Percentiles rank a stretch among this genome's conserved stretches.
Conservation (phyloP, 208 protist species). For the Leptomonas pyrrhocoris region DNA sequence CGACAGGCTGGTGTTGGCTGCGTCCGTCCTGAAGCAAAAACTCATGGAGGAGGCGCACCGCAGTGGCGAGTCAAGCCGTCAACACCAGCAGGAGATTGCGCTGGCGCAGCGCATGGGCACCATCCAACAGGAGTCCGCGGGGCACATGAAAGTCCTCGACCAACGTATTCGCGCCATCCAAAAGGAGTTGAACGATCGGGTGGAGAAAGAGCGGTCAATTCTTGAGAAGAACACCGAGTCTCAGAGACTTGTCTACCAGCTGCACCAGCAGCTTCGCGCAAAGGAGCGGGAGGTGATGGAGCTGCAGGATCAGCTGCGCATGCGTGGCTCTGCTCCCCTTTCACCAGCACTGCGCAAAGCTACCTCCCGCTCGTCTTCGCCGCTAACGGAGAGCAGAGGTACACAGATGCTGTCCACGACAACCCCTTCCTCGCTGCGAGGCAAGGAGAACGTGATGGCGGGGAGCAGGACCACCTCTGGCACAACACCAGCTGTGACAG, state of each 20-base stretch:
- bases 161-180: constrained; percentile 73
- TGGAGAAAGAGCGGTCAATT: constrained; percentile 66
- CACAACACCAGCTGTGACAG: neutral
- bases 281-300: constrained; percentile 76
- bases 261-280: constrained; percentile 69
- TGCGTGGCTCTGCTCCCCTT: neutral
- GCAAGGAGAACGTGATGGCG: constrained; percentile 6
- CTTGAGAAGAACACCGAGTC: constrained; percentile 71
- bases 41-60: constrained; percentile 71
- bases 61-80: constrained; percentile 49
- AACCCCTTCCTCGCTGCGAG: constrained; percentile 5
- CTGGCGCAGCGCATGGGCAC: constrained; percentile 81
- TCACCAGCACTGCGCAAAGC: neutral
- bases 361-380: neutral
- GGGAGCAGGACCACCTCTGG: neutral
- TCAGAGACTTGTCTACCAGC: constrained; percentile 70
- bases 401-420: constrained; percentile 51
- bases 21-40: constrained; percentile 75
- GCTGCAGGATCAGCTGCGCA: constrained; percentile 47
- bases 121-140: constrained; percentile 77
- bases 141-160: constrained; percentile 63
- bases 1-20: constrained; percentile 77
- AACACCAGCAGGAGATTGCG: constrained; percentile 79
- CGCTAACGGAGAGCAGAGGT: constrained; percentile 28
- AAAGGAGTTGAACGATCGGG: constrained; percentile 67